Conservation (phyloP, 1,139 yeast species). For the Taphrina flavorubra region DNA sequence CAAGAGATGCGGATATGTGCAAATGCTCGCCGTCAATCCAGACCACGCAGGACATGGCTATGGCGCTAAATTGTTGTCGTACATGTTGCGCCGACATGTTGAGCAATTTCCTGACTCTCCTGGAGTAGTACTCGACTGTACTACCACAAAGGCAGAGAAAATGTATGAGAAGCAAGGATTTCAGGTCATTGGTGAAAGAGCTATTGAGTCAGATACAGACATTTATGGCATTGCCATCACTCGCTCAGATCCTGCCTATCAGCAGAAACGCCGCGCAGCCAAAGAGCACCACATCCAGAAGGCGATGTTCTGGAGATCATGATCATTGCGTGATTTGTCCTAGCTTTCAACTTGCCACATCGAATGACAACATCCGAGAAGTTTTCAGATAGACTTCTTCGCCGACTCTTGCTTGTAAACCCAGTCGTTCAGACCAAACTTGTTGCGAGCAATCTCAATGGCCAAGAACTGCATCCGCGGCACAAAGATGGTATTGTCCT, state of each 20-base stretch:
- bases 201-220: neutral
- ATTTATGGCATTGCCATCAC: neutral
- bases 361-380: neutral
- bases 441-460: slow-evolving; percentile 91
- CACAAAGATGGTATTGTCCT: slow-evolving; percentile 77
- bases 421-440: slow-evolving; percentile 93
- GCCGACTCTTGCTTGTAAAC: slow-evolving; percentile 52
- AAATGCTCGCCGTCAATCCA: slow-evolving; percentile 5
- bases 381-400: slow-evolving; percentile 3
- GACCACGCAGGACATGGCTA: slow-evolving; percentile 2
- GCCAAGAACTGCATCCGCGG: slow-evolving; percentile 68
- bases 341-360: neutral
- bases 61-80: neutral
- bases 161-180: slow-evolving; percentile 14
- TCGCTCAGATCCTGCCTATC: neutral
- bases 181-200: neutral
- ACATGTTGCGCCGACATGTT: neutral
- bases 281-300: neutral
- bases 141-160: neutral
- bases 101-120: neutral
- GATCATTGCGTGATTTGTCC: neutral
- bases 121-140: slow-evolving; percentile 10
- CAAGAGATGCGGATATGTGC: slow-evolving; percentile 7
- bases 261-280: neutral
- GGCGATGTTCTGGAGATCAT: slow-evolving; percentile 5